phyloP scores from a whole-genome alignment of 768 basidiomycete species.

The Cystoderma amianthinum region DNA sequence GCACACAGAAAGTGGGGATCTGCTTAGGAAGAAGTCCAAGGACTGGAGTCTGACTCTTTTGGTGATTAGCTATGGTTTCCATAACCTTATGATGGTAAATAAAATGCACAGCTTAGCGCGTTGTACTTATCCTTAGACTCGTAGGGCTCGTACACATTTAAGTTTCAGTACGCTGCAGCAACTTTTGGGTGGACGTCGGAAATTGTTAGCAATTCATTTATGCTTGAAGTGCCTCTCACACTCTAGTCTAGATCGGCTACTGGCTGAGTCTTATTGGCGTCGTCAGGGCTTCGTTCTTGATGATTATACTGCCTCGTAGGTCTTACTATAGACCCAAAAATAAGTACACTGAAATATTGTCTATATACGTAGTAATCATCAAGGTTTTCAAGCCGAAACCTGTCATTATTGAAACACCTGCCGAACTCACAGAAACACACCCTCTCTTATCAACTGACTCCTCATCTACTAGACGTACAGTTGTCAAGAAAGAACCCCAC shows the following conservation, averaged over 20 bases:
- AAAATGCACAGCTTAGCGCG: too few relatives aligned
- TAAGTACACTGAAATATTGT: neutral
- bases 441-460: too few relatives aligned
- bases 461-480: too few relatives aligned
- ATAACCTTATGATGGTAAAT: slow-evolving; percentile 39
- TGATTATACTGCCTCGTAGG: slow-evolving; percentile 56
- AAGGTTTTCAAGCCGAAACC: slow-evolving; percentile 43
- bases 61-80: slow-evolving; percentile 44
- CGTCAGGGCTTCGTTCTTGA: slow-evolving; percentile 47
- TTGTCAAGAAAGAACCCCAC: slow-evolving; percentile 24
- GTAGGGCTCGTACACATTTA: slow-evolving; percentile 51
- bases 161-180: slow-evolving; percentile 58
- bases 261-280: slow-evolving; percentile 52
- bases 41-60: slow-evolving; percentile 66
- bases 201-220: slow-evolving; percentile 23
- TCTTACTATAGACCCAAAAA: neutral
- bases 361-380: slow-evolving; percentile 39
- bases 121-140: neutral
- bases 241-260: slow-evolving; percentile 57
- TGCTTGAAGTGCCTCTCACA: neutral
- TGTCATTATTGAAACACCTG: slow-evolving; percentile 13
- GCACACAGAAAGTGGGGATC: slow-evolving; percentile 16
- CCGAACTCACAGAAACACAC: slow-evolving; percentile 16
- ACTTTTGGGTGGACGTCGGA: slow-evolving; percentile 66
- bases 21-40: slow-evolving; percentile 30